phyloP scores from a whole-genome alignment of 2,329 filamentous ascomycete genomes.

The Xylariales sp. region DNA sequence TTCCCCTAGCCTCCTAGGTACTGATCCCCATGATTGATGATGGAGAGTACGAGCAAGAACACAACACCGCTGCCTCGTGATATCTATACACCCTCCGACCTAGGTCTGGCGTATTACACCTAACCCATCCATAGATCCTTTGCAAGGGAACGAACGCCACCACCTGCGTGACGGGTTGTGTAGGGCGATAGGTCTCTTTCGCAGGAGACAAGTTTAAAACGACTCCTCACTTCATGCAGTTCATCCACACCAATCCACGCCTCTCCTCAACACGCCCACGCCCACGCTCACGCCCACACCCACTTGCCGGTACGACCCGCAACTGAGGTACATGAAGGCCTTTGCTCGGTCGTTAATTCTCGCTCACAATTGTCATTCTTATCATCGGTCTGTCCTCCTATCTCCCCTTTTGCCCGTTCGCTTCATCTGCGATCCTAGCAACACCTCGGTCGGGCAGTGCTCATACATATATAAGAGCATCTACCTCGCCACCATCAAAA shows the following conservation, averaged over 20 bases:
- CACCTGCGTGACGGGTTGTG: slow-evolving; percentile 18
- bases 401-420: slow-evolving; percentile 23
- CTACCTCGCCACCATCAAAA: slow-evolving; percentile 24
- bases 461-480: slow-evolving; percentile 18
- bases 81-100: slow-evolving; percentile 17
- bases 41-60: slow-evolving; percentile 16
- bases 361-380: slow-evolving; percentile 26
- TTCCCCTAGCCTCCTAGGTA: slow-evolving; percentile 7
- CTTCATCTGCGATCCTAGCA: slow-evolving; percentile 20
- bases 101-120: slow-evolving; percentile 18
- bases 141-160: slow-evolving; percentile 13
- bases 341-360: slow-evolving; percentile 23
- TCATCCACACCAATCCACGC: slow-evolving; percentile 34
- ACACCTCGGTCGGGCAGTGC: slow-evolving; percentile 17
- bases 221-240: slow-evolving; percentile 38
- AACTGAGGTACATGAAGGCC: slow-evolving; percentile 25
- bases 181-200: slow-evolving; percentile 14
- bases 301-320: slow-evolving; percentile 35
- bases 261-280: slow-evolving; percentile 27
- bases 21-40: neutral
- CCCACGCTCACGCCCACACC: slow-evolving; percentile 24
- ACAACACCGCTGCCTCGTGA: slow-evolving; percentile 12
- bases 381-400: slow-evolving; percentile 20
- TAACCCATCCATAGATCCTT: slow-evolving; percentile 22
- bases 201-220: slow-evolving; percentile 22